Evolutionary conservation across 2,329 filamentous ascomycete genomes (phyloP).

Genomic region (Penicillium sp.): DNA sequence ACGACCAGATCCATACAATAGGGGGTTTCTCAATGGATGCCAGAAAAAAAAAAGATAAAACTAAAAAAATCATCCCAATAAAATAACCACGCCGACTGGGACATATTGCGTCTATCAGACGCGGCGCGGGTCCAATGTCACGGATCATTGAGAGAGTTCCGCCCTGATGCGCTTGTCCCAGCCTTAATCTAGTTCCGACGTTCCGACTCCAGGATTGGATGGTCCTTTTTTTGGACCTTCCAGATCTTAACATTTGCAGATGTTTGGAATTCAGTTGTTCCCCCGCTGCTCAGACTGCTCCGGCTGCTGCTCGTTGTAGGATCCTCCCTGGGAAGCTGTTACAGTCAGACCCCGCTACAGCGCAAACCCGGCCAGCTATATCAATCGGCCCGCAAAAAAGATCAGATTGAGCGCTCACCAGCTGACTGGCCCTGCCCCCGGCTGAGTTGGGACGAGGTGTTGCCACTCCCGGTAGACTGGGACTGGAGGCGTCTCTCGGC

Average conservation of each 20-base stretch:
- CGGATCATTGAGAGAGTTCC: background rate
- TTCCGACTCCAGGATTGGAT: background rate
- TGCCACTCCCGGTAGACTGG: conserved; percentile 24
- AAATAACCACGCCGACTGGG: conserved; percentile 1
- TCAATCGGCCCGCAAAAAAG: conserved; percentile 7
- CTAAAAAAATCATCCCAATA: conserved; percentile 5
- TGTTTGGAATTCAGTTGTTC: conserved; percentile 10
- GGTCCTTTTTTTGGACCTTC: background rate
- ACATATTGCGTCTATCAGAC: conserved; percentile 12
- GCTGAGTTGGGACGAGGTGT: conserved; percentile 2
- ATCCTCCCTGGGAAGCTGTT: conserved; percentile 16
- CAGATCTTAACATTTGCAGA: background rate
- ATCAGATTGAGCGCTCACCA: conserved; percentile 27
- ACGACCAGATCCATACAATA: conserved; percentile 6
- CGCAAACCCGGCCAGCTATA: conserved; percentile 7
- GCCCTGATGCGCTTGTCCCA: conserved; percentile 1
- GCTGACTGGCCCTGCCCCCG: conserved; percentile 19
- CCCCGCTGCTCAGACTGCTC: conserved; percentile 12
- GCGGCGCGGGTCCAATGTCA: conserved; percentile 11
- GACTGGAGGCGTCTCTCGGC: conserved; percentile 74
- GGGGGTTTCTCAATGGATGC: conserved; percentile 5
- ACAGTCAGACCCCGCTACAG: conserved; percentile 16
- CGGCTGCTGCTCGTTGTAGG: conserved; percentile 8
- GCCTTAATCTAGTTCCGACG: background rate
- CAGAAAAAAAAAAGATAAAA: conserved; percentile 1